Base-by-base conservation (phyloP, 108 stramenopile genomes). In the Aureococcus anophagefferens region DNA sequence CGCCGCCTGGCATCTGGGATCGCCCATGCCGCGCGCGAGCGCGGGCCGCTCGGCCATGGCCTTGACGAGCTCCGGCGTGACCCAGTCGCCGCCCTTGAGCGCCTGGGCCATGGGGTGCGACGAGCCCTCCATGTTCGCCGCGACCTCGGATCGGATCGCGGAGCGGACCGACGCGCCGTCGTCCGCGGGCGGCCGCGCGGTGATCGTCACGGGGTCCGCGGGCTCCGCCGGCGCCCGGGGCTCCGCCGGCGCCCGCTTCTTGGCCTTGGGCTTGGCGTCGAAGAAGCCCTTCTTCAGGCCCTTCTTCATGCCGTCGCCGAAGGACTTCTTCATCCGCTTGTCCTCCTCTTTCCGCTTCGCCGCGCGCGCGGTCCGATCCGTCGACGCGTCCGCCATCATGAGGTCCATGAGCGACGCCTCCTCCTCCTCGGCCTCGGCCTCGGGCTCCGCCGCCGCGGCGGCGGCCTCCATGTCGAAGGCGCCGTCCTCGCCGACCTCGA, bases 1-100 rank as follows among this genome's bases (percentile, higher is more conserved):
- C 51, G 73, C 73, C 40, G 40, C 40, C 62, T 66, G 33, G 36
- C 67, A 74, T 9, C 33, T 17, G 16, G 73, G 73, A 46, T 74
- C 15, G 9, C 3, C 5, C 66, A 74, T 66, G 33, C 73, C 66
- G 5, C 16, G 28, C 13, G 32, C 65, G 3, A 74, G 30, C 5
- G 5, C 68, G 9, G 62, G 46, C 32, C 66, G 65, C n/a, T 30
- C 25, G 15, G 34, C 33, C 34, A 74, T 14, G 14, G 1, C 28
- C 30, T 63, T 18, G 1, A 66, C 35, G 9, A 74, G 46, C 4
- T 74, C 73, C 32, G 46, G 73, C 33, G 73, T 74, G 9, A 44
- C 66, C 73, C 73, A 74, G 5, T 74, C 73, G 33, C 32, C 30
- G 37, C n/a, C 65, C 18, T 16, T 1, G 62, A 62, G 51, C 51